Base-by-base conservation (phyloP, 208 protist genomes). In the Zelonia costaricensis region DNA sequence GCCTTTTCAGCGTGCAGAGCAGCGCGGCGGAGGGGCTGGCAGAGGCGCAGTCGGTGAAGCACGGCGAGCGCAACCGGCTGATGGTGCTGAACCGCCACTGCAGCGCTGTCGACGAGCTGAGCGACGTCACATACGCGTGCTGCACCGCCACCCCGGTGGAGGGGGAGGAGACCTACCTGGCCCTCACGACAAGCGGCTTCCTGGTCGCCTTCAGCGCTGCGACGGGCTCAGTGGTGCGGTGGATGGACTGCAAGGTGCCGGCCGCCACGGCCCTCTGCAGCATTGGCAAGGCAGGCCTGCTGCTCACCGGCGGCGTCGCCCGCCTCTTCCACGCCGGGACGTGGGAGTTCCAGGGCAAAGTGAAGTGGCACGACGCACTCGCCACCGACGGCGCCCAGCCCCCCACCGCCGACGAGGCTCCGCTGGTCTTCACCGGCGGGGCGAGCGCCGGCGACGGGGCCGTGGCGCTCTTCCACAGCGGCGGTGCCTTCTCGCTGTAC, bases 191-290 rank as follows among this genome's bases (percentile, higher is more conserved):
- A 13, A 59, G 18, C 4, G 89, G 89, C 35, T 84, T 78, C 61
- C 56, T 95, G 13, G 82, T 95, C 10, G 73, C 77, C 12, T 81
- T 92, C 49, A 76, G 89, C 65, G 33, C 47, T n/a, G 40, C 58
- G 10, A 88, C 65, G 20, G 86, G 89, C 5, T 65, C 79, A 0
- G 74, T 90, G 18, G 39, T 86, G 36, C 80, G 81, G n/a, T 95
- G 89, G 86, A 95, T 95, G 89, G 84, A 95, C 63, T 88, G 86
- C 69, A 92, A 92, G 73, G 78, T 93, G 28, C 80, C 71, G 10
- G 53, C 70, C 20, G 83, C 80, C 2, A 69, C 68, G 2, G 56
- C 67, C 1, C 69, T 83, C 9, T 69, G 64, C 15, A 22, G 76
- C 2, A 60, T 57, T 10, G 61, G 40, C 1, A 48, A 46, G n/a